Evolutionary conservation across 1,284 basidiomycete species (phyloP), one percentile per base, ranked within the genome.

Genomic region (Cryptococcus sp.): DNA sequence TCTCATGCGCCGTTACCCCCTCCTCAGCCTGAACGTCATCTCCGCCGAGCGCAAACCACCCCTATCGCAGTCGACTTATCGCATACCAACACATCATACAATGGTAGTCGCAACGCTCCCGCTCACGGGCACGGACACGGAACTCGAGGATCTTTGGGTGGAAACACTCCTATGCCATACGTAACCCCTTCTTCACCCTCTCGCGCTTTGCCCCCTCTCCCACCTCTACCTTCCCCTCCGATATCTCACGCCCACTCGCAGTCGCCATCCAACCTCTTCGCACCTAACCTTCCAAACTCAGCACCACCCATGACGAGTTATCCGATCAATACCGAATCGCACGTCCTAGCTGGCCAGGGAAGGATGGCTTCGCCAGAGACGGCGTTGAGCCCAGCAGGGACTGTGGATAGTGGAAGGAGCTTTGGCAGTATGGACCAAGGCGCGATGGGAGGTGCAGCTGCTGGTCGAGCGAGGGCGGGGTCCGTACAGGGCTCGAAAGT

Each of bases 11-110:
- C 67, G n/a, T 58, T 60, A 45, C 66, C 66, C 1, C 67, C 69
- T 24, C 69, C 69, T 21, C 66, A 69, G 43, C 69, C 69, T 5
- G 65, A 68, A 39, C 50, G 69, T 19, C 69, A 71, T 47, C 50
- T 63, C 4, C 52, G 56, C 11, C 47, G 68, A 9, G 65, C 68
- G 4, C 63, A 61, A 43, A 69, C 68, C 1, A 60, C 63, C 11
- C 67, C 68, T 6, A 33, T 50, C 5, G 45, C 51, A 2, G 53
- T 36, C 9, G 34, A 36, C n/a, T n/a, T n/a, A 19, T 18, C 50
- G 14, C 47, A 45, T 12, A 12, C 36, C 10, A 12, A 14, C 4
- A 44, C 25, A 34, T 51, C 49, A 21, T 33, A 46, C 2, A 58
- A 57, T 31, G 58, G 62, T 42, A 32, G 47, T 4, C 40, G 56